phyloP scores from a whole-genome alignment of 345 rosid genomes.

The Murraya paniculata region DNA sequence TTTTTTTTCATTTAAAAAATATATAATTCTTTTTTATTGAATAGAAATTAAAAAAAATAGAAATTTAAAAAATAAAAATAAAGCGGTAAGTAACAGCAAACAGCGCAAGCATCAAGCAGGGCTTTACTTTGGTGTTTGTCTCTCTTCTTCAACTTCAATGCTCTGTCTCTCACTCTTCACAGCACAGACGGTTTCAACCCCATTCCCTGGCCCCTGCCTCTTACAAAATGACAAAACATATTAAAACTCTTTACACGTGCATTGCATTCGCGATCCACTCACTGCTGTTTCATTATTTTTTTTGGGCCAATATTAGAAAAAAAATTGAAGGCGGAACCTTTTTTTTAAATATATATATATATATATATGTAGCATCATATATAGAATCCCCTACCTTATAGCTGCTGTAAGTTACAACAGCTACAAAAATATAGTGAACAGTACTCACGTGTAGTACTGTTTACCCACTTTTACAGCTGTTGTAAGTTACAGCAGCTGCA shows the following conservation, averaged over 20 bases:
- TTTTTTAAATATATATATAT: no score
- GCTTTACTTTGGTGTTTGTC: not conserved
- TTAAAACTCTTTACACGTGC: not conserved
- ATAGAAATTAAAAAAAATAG: not conserved
- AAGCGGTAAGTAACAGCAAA: no score
- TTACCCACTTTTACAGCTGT: no score
- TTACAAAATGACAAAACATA: not conserved
- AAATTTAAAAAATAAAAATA: not conserved
- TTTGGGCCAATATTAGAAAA: not conserved
- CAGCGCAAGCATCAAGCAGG: not conserved
- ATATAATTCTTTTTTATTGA: not conserved
- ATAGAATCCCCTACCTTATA: no score
- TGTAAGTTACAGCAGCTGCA: no score
- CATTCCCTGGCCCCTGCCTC: not conserved
- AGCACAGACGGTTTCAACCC: not conserved
- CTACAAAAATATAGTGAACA: no score
- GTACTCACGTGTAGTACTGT: no score
- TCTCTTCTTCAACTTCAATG: conserved; percentile 5
- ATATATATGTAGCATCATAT: no score
- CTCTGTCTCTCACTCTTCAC: not conserved
- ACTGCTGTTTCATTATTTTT: not conserved
- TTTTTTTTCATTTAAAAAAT: no score
- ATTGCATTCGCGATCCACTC: not conserved
- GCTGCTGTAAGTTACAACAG: no score
- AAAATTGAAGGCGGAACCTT: not conserved